Evolutionary conservation across 208 protist species (phyloP).

Genomic region (Acanthamoeba triangularis): DNA sequence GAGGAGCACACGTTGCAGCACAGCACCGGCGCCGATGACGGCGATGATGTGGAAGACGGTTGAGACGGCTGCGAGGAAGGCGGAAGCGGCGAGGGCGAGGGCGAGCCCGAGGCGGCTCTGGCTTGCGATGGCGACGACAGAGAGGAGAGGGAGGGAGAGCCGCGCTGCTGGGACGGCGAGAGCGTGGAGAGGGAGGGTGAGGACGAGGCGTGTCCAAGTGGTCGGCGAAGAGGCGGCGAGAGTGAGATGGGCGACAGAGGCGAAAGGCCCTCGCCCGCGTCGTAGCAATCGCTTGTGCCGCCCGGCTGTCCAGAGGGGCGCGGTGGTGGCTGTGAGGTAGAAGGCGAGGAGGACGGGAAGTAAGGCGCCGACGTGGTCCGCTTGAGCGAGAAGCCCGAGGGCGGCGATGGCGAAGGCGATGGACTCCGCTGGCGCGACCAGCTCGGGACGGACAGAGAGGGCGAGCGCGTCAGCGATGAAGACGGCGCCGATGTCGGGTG

Average conservation of each 20-base stretch:
- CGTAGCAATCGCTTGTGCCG: no score
- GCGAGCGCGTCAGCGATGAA: neutral
- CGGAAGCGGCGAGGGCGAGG: neutral
- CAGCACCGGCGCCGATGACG: neutral
- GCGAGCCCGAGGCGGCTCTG: neutral
- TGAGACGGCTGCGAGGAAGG: neutral
- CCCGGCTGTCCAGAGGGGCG: neutral
- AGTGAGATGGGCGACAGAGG: neutral
- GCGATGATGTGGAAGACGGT: neutral
- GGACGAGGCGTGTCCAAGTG: neutral
- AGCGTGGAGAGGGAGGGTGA: neutral
- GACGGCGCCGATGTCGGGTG: neutral
- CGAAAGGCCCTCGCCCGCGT: neutral
- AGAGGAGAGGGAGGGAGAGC: neutral
- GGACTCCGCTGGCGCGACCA: neutral
- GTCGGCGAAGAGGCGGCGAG: neutral
- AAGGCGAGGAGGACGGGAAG: constrained; percentile 38
- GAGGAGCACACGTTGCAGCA: constrained; percentile 43
- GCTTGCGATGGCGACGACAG: neutral
- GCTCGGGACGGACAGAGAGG: neutral
- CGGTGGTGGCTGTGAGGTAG: neutral
- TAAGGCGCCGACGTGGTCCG: neutral
- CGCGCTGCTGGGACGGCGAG: neutral
- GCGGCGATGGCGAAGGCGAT: neutral
- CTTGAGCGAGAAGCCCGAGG: neutral